Conservation (phyloP, 148 eudicot species). For the Oxyria digyna region DNA sequence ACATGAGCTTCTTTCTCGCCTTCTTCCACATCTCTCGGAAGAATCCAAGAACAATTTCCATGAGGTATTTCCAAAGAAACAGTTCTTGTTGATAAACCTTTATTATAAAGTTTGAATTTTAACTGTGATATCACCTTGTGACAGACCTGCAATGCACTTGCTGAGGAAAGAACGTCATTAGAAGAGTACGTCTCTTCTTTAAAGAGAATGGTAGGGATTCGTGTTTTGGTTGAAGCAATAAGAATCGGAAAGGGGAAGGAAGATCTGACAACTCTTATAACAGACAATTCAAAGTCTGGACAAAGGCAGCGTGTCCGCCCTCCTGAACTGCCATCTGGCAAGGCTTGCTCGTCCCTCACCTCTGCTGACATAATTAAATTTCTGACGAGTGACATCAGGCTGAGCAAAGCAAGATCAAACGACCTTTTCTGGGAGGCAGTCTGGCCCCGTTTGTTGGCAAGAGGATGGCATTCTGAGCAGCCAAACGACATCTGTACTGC, state of each 20-base stretch:
- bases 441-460: conserved; percentile 33
- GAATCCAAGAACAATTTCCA: conserved; percentile 16
- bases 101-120: not conserved
- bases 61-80: conserved; percentile 17
- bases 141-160: conserved; percentile 12
- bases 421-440: conserved; percentile 32
- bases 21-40: conserved; percentile 19
- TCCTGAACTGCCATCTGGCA: conserved; percentile 13
- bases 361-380: conserved; percentile 11
- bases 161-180: conserved; percentile 15
- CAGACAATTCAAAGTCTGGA: not conserved
- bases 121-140: not conserved
- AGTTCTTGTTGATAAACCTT: not conserved
- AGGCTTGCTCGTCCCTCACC: conserved; percentile 12
- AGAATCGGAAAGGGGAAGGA: conserved; percentile 16
- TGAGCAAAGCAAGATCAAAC: conserved; percentile 21
- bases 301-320: not conserved
- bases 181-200: conserved; percentile 17
- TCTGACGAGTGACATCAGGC: conserved; percentile 12
- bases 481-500: conserved; percentile 9
- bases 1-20: conserved; percentile 22
- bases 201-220: conserved; percentile 13
- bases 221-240: conserved; percentile 15
- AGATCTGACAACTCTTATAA: conserved; percentile 11
- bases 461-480: conserved; percentile 32